These are phyloP conservation scores for Lithocarpus polystachyus DNA, from an alignment of 306 rosid species.

Conservation along the genomic window DNA sequence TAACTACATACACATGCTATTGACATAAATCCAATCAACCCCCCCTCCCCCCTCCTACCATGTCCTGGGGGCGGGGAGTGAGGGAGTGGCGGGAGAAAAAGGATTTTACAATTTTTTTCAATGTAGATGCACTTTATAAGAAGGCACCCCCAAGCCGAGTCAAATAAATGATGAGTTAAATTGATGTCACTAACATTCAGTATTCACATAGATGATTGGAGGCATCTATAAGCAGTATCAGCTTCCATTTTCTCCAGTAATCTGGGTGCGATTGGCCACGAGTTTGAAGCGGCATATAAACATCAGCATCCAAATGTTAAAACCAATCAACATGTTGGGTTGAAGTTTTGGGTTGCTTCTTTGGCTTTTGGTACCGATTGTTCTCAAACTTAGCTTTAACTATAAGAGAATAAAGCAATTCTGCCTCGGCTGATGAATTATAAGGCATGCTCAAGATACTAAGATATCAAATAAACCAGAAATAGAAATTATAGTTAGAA, in stretches of 20 bases:
- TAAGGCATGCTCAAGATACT: constrained; percentile 60
- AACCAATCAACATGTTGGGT: constrained; percentile 73
- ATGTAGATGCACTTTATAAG: not conserved
- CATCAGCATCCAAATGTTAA: constrained; percentile 26
- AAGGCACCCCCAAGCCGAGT: not conserved
- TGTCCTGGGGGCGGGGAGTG: no score
- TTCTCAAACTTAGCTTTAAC: constrained; percentile 81
- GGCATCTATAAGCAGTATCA: not conserved
- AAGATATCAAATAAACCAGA: constrained; percentile 29
- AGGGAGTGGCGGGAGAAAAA: no score
- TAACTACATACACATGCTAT: no score
- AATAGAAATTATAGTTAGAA: not conserved
- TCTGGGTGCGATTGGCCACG: not conserved
- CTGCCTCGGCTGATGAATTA: constrained; percentile 75
- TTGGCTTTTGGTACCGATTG: constrained; percentile 70
- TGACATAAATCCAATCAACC: no score
- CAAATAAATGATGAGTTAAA: no score
- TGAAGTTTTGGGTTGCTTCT: constrained; percentile 70
- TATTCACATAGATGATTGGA: no score
- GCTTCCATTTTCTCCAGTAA: not conserved
- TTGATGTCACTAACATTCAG: no score
- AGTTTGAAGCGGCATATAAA: not conserved
- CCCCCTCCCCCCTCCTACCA: no score
- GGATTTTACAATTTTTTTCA: not conserved
- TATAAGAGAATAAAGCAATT: constrained; percentile 67